Evolutionary conservation across 2,329 filamentous ascomycete species (phyloP).

Genomic region (Decorospora gaudefroyi): DNA sequence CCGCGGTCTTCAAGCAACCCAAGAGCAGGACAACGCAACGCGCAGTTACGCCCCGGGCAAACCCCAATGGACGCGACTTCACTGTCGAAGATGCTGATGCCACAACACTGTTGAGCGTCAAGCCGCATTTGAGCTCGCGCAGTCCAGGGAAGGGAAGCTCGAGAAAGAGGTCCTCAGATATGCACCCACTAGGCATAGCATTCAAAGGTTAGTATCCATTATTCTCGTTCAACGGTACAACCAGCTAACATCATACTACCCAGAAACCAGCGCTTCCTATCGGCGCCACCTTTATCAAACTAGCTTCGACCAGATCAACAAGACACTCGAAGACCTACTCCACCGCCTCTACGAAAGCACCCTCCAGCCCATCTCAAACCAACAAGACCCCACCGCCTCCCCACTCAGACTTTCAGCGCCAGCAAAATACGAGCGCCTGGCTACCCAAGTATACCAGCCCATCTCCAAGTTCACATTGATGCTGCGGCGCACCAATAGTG

Average conservation of each 20-base stretch:
- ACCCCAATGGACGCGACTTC: not conserved
- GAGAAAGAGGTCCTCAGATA: constrained; percentile 8
- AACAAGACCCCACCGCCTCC: not conserved
- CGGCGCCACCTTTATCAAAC: constrained; percentile 31
- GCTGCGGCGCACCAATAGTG: constrained; percentile 9
- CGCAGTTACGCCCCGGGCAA: not conserved
- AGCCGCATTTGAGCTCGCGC: constrained; percentile 11
- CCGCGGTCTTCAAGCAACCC: constrained; percentile 35
- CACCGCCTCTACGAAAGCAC: constrained; percentile 18
- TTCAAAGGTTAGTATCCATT: constrained; percentile 34
- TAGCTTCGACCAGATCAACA: constrained; percentile 27
- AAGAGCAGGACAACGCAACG: constrained; percentile 10
- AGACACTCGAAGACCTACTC: constrained; percentile 22
- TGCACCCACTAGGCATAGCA: constrained; percentile 32
- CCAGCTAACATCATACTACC: constrained; percentile 11
- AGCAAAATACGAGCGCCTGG: constrained; percentile 24
- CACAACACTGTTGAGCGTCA: constrained; percentile 1
- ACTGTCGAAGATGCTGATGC: not conserved
- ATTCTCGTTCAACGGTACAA: not conserved
- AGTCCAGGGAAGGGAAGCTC: constrained; percentile 14
- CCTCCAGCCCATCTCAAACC: constrained; percentile 14
- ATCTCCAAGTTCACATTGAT: constrained; percentile 25
- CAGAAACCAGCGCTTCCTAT: constrained; percentile 37
- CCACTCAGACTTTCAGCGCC: constrained; percentile 24
- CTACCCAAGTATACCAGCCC: constrained; percentile 25